Conservation (phyloP, 2,329 filamentous ascomycete genomes). For the Lojkania enalia region DNA sequence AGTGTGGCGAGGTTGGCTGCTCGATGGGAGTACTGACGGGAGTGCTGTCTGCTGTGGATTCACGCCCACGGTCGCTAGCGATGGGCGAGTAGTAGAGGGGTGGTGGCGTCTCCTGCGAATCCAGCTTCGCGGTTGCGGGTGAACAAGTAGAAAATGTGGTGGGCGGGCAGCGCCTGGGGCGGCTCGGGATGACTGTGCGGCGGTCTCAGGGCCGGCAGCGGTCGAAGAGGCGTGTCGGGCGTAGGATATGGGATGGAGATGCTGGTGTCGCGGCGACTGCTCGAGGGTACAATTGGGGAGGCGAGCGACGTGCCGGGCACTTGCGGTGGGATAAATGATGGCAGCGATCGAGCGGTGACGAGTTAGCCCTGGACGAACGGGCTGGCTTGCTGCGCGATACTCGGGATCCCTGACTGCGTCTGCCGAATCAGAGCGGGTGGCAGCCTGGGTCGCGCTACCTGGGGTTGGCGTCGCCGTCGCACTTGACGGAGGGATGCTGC, state of each 20-base stretch:
- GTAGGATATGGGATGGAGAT: neutral
- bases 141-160: conserved; percentile 8
- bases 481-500: conserved; percentile 6
- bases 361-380: conserved; percentile 9
- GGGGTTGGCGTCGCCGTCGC: conserved; percentile 6
- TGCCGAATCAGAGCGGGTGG: conserved; percentile 2
- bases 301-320: neutral
- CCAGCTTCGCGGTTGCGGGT: conserved; percentile 53
- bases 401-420: neutral
- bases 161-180: conserved; percentile 10
- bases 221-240: neutral
- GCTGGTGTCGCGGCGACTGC: neutral
- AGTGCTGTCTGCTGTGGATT: conserved; percentile 57
- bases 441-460: conserved; percentile 6
- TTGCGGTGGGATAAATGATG: conserved; percentile 8
- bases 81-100: conserved; percentile 57
- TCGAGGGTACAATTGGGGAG: neutral
- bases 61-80: conserved; percentile 51
- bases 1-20: conserved; percentile 48
- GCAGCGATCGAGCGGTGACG: conserved; percentile 10
- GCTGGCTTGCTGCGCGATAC: conserved; percentile 7
- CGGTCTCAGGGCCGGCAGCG: neutral
- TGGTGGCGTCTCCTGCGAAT: conserved; percentile 57
- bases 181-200: conserved; percentile 7
- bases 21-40: conserved; percentile 49